phyloP scores from a whole-genome alignment of 148 eudicot genomes.

The Vaccinium macrocarpon region DNA sequence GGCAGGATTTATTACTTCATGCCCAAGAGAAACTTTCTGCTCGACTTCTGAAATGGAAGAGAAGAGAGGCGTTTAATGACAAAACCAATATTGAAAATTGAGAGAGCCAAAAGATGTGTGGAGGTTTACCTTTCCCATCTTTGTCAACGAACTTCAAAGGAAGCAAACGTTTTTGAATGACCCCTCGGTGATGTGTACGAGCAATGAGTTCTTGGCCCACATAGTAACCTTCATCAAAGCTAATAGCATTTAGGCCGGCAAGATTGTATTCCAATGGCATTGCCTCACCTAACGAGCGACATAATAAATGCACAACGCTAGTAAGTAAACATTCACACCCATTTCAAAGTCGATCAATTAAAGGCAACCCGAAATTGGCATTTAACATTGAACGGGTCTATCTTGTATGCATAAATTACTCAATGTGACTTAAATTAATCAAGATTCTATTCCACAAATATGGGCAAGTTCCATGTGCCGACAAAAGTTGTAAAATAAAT shows the following conservation, averaged over 20 bases:
- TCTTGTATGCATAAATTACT: neutral
- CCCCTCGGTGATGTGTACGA: conserved; percentile 95
- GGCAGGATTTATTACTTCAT: conserved; percentile 43
- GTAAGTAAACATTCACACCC: neutral
- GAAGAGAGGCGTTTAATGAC: neutral
- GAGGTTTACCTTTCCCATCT: conserved; percentile 54
- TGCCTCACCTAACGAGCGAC: conserved; percentile 65
- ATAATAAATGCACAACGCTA: neutral
- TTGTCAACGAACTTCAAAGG: conserved; percentile 71
- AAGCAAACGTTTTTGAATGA: conserved; percentile 83
- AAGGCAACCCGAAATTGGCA: neutral
- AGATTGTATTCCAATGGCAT: conserved; percentile 95
- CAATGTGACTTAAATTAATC: neutral
- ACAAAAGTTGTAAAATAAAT: neutral
- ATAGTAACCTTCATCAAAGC: conserved; percentile 94
- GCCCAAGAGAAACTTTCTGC: conserved; percentile 65
- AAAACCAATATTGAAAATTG: neutral
- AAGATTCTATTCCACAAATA: neutral
- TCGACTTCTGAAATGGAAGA: conserved; percentile 47
- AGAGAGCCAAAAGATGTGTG: neutral
- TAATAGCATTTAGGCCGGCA: conserved; percentile 83
- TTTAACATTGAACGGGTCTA: too few relatives aligned
- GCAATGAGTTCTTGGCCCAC: conserved; percentile 97
- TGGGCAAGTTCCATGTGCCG: neutral
- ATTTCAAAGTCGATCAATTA: neutral